A percentile compares a stretch with the other conserved stretches of the same genome.
Conservation (phyloP, 2,329 filamentous ascomycete species). For the Incumbomyces delicatus region DNA sequence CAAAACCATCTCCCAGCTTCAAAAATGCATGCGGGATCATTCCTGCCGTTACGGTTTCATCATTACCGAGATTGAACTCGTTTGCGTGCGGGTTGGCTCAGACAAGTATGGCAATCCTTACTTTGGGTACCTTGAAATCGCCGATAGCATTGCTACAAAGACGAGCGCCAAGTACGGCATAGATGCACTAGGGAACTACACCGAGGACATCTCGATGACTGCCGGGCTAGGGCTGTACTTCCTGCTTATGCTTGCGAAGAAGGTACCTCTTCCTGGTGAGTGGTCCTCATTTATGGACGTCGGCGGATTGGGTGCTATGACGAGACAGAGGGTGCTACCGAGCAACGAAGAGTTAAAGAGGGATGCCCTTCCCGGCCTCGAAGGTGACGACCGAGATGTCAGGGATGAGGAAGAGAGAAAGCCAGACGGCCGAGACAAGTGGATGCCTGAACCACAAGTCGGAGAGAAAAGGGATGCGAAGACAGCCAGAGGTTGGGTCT, state of each 20-base stretch:
- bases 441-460: conserved; percentile 52
- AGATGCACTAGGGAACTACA: conserved; percentile 8
- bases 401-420: conserved; percentile 17
- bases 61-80: conserved; percentile 88
- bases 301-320: conserved; percentile 48
- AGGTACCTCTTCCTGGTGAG: conserved; percentile 48
- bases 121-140: conserved; percentile 81
- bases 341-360: conserved; percentile 8
- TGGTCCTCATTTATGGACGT: conserved; percentile 50
- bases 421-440: conserved; percentile 45
- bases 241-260: conserved; percentile 55
- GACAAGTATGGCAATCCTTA: conserved; percentile 56
- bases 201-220: conserved; percentile 10
- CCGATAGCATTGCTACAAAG: conserved; percentile 46
- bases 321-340: conserved; percentile 40
- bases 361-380: neutral
- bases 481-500: conserved; percentile 51
- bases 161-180: conserved; percentile 24
- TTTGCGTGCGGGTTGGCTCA: conserved; percentile 72
- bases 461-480: conserved; percentile 54
- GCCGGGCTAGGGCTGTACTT: conserved; percentile 49
- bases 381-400: conserved; percentile 13
- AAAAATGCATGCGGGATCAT: conserved; percentile 88
- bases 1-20: conserved; percentile 72
- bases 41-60: conserved; percentile 92